Evolutionary conservation across 805 yeast species (phyloP).

Genomic region (Teunomyces barrocoloradensis): DNA sequence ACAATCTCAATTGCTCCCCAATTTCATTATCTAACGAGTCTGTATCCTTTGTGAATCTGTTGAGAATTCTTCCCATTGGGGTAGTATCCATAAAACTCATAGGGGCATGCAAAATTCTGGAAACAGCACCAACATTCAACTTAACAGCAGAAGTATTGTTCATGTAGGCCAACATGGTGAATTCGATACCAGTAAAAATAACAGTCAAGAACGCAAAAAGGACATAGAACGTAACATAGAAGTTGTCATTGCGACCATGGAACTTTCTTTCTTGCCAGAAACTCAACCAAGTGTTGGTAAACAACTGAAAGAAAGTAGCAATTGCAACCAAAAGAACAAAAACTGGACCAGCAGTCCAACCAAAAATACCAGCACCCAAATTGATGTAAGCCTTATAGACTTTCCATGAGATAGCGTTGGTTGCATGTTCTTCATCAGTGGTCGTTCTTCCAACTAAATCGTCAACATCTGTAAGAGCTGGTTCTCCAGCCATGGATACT

Average conservation of each 20-base stretch:
- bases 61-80: conserved; percentile 44
- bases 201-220: conserved; percentile 37
- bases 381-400: conserved; percentile 37
- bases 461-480: conserved; percentile 4
- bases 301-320: conserved; percentile 40
- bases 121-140: conserved; percentile 38
- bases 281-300: conserved; percentile 46
- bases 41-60: conserved; percentile 45
- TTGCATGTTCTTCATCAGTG: conserved; percentile 35
- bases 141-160: conserved; percentile 35
- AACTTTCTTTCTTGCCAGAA: conserved; percentile 40
- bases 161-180: conserved; percentile 42
- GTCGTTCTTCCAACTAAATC: conserved; percentile 28
- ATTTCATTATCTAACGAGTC: conserved; percentile 46
- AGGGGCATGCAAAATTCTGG: conserved; percentile 39
- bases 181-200: conserved; percentile 37
- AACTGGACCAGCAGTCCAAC: conserved; percentile 30
- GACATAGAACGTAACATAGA: conserved; percentile 37
- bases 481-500: conserved; percentile 1
- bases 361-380: conserved; percentile 39
- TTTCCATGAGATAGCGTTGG: conserved; percentile 39
- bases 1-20: conserved; percentile 42
- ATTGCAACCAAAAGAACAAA: conserved; percentile 30
- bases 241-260: conserved; percentile 21
- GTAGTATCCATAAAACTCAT: conserved; percentile 43